Evolutionary conservation across 371 early-diverging fungal genomes (phyloP), one percentile per base, ranked within the genome.

Genomic region (Rhizopus sp.): DNA sequence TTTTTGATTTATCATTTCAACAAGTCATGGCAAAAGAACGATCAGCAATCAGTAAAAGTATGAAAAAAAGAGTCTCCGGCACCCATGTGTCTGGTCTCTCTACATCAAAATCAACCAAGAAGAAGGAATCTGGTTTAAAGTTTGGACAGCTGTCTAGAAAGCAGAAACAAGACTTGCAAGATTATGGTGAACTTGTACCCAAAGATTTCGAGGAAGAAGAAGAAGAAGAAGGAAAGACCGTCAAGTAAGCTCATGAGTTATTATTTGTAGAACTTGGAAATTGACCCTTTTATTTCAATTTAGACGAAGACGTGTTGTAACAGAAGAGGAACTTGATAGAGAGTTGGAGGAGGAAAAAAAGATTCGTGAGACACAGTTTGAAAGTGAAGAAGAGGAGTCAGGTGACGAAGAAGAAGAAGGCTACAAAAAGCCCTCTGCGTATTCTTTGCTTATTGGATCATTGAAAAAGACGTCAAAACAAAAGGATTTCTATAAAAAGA

Each of bases 101-200:
- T 37, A 50, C 57, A 7, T 51, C 68, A 0, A 68, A 68, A 50
- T 42, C 68, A 13, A 17, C 46, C 10, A 78, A 63, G 31, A 50
- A 60, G 50, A 68, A 68, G 35, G 63, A 63, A 23, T 62, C 58
- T 3, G 69, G 72, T 41, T 64, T 73, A 41, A 77, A 77, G 49
- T 77, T 71, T 51, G 77, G 77, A n/a, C 74, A 77, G 41, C 57
- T 81, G 5, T 73, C 72, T n/a, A 63, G 81, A 57, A 73, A 75
- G 57, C 77, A 79, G 58, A 74, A 77, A 29, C 78, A 81, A 47
- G 82, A 81, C 65, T 73, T 88, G 50, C 82, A 86, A 42, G 88
- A 88, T 40, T 88, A 88, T 59, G 88, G 88, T 52, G 83, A 88
- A 59, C 72, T 88, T 12, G 85, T 85, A n/a, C 88, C 88, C 5